A percentile compares a stretch with the other conserved stretches of the same genome.
These are phyloP conservation scores for Talaromyces albobiverticillius DNA, from an alignment of 2,329 filamentous ascomycete species.

Conservation along the genomic window DNA sequence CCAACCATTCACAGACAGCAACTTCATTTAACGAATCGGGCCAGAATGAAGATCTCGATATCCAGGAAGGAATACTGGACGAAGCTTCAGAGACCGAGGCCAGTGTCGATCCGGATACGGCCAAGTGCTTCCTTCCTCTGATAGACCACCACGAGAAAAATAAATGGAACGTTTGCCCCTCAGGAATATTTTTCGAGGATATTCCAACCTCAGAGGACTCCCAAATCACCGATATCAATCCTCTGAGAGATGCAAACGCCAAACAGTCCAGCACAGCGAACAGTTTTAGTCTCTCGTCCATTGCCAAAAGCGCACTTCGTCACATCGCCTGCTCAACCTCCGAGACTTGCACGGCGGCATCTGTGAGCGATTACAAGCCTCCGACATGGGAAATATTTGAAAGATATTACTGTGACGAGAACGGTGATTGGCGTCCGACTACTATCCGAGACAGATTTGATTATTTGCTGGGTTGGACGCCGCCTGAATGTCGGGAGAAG, in stretches of 20 bases:
- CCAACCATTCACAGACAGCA: not conserved
- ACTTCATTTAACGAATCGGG: too few species aligned
- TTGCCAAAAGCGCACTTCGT: not conserved
- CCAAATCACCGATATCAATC: too few species aligned
- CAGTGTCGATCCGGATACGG: not conserved
- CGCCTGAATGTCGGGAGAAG: slow-evolving; percentile 3
- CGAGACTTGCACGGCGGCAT: not conserved
- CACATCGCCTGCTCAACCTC: slow-evolving; percentile 11
- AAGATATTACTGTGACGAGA: slow-evolving; percentile 6
- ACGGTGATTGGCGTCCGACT: not conserved
- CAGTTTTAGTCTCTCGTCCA: too few species aligned
- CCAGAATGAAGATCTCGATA: not conserved
- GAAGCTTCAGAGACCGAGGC: too few species aligned
- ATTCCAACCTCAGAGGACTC: too few species aligned
- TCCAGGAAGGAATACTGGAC: not conserved
- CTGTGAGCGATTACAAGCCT: not conserved
- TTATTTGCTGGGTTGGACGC: slow-evolving; percentile 9
- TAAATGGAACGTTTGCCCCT: not conserved
- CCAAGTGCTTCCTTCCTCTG: not conserved
- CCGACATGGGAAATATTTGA: slow-evolving; percentile 6
- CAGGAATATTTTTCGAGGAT: not conserved
- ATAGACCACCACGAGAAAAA: not conserved
- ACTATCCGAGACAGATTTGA: slow-evolving; percentile 1
- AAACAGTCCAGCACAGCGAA: too few species aligned
- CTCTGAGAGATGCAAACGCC: too few species aligned